These are phyloP conservation scores for Meyerozyma athensensis DNA, from an alignment of 1,139 yeast species.

Conservation along the genomic window DNA sequence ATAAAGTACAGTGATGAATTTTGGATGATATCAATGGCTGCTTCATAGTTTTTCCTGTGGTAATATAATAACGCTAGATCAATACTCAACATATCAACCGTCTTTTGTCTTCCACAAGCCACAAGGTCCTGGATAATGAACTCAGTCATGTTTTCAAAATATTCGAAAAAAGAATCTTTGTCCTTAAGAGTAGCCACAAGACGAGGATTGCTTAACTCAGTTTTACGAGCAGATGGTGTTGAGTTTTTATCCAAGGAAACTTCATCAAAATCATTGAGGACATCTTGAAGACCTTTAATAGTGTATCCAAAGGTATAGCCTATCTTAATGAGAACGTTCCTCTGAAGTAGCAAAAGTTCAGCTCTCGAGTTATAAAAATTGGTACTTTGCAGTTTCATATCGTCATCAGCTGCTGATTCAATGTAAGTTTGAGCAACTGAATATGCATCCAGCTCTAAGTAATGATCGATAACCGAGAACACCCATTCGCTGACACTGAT, in stretches of 20 bases:
- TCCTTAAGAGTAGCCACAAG: conserved; percentile 12
- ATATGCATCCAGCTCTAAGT: conserved; percentile 26
- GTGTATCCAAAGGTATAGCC: conserved; percentile 29
- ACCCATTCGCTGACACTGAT: conserved; percentile 24
- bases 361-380: conserved; percentile 43
- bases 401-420: conserved; percentile 8
- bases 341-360: conserved; percentile 40
- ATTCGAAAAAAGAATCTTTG: conserved; percentile 17
- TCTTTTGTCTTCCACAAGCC: conserved; percentile 48
- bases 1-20: conserved; percentile 66
- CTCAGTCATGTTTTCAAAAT: conserved; percentile 38
- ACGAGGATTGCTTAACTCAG: conserved; percentile 3
- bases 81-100: conserved; percentile 71
- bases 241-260: conserved; percentile 13
- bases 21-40: conserved; percentile 59
- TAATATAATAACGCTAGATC: conserved; percentile 74
- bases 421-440: conserved; percentile 11
- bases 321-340: conserved; percentile 37
- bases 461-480: conserved; percentile 27
- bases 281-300: conserved; percentile 33
- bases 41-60: conserved; percentile 51
- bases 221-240: conserved; percentile 19
- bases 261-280: conserved; percentile 22
- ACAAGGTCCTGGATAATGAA: conserved; percentile 43
- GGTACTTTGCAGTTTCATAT: conserved; percentile 15